Evolutionary conservation across 306 rosid species (phyloP).

Genomic region (Crataegus laevigata): DNA sequence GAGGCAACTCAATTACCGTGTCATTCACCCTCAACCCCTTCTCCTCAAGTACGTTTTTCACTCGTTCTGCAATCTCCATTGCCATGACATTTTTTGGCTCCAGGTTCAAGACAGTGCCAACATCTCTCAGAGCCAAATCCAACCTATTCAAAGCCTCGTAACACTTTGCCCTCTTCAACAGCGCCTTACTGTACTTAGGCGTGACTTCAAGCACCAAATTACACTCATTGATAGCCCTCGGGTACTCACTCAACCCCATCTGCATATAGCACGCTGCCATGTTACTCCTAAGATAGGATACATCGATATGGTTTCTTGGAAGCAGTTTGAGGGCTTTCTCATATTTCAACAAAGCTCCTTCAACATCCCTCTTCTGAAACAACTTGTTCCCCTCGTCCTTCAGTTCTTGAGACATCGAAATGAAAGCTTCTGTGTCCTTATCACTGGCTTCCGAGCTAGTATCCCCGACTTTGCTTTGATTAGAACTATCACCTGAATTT

Average conservation of each 20-base stretch:
- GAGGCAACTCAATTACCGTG: constrained; percentile 57
- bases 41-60: constrained; percentile 51
- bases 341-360: constrained; percentile 71
- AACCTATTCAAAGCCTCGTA: constrained; percentile 77
- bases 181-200: constrained; percentile 73
- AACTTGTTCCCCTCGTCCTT: constrained; percentile 85
- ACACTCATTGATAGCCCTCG: constrained; percentile 82
- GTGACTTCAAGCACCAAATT: constrained; percentile 81
- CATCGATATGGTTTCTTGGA: constrained; percentile 71
- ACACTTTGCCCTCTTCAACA: constrained; percentile 90
- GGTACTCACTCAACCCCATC: constrained; percentile 76
- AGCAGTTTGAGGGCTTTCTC: constrained; percentile 80
- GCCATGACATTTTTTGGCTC: constrained; percentile 88
- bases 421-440: constrained; percentile 49
- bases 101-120: constrained; percentile 43
- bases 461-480: constrained; percentile 32
- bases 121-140: constrained; percentile 82
- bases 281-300: constrained; percentile 76
- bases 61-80: constrained; percentile 58
- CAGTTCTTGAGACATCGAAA: constrained; percentile 59
- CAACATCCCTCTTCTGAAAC: constrained; percentile 70
- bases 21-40: constrained; percentile 60
- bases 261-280: constrained; percentile 95
- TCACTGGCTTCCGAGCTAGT: constrained; percentile 37
- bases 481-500: constrained; percentile 34